These are phyloP conservation scores for Fusarium pseudograminearum DNA, from an alignment of 2,329 filamentous ascomycete species.

Conservation along the genomic window DNA sequence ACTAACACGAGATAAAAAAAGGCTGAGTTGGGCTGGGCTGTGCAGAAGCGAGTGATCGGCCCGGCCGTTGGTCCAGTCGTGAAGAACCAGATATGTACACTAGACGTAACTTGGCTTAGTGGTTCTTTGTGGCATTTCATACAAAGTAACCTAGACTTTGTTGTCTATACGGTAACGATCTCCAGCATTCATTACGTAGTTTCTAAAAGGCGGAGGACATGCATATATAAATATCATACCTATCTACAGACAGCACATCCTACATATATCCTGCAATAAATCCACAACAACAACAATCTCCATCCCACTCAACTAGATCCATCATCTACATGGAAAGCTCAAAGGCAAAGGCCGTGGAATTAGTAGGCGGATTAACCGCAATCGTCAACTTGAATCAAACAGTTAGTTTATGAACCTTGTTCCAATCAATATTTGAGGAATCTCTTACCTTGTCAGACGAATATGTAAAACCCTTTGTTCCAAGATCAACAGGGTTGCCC, in stretches of 20 bases:
- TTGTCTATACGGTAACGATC: not conserved
- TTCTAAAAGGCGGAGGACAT: not conserved
- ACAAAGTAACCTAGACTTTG: not conserved
- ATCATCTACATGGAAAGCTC: not conserved
- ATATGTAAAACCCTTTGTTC: not conserved
- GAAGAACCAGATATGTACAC: not conserved
- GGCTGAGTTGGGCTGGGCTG: not conserved
- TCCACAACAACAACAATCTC: not conserved
- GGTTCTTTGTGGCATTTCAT: not conserved
- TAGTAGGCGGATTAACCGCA: not conserved
- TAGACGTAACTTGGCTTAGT: not conserved
- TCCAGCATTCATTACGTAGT: not conserved
- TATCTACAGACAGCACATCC: too few relatives aligned
- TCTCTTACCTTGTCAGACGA: not conserved
- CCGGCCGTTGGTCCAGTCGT: not conserved
- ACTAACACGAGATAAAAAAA: conserved; percentile 26
- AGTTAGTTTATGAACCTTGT: not conserved
- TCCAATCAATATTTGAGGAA: not conserved
- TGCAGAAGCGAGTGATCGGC: not conserved
- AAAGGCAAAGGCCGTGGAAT: not conserved
- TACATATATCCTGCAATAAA: not conserved
- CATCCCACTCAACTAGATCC: not conserved
- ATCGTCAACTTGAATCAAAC: not conserved
- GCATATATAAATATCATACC: too few relatives aligned
- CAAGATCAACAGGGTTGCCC: not conserved